Evolutionary conservation across 1,284 basidiomycete genomes (phyloP).

Genomic region (Kwoniella shivajii): DNA sequence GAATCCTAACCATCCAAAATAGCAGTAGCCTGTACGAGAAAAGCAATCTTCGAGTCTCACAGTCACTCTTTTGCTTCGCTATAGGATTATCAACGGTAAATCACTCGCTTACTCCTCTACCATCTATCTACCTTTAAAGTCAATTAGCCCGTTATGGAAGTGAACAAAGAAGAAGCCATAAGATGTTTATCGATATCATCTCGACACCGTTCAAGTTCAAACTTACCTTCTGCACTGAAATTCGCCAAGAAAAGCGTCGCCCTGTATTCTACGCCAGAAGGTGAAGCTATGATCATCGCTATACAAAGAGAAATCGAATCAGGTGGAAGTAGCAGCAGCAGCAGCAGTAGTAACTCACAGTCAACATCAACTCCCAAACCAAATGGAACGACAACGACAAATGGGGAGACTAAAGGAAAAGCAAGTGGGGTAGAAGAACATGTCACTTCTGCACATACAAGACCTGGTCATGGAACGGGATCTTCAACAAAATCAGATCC

Average conservation of each 20-base stretch:
- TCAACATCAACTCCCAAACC: too few species aligned
- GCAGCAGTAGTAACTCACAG: neutral
- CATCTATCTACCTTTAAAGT: neutral
- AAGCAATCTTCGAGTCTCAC: too few species aligned
- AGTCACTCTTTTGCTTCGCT: too few species aligned
- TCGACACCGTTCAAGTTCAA: slow-evolving; percentile 69
- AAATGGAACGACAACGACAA: slow-evolving; percentile 11
- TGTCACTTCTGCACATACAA: slow-evolving; percentile 46
- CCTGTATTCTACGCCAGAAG: slow-evolving; percentile 81
- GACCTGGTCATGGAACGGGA: slow-evolving; percentile 10
- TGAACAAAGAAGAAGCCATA: slow-evolving; percentile 84
- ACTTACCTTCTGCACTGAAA: slow-evolving; percentile 76
- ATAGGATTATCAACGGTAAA: too few species aligned
- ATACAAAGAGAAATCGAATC: slow-evolving; percentile 53
- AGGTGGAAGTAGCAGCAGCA: slow-evolving; percentile 9
- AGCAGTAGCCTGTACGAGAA: too few species aligned
- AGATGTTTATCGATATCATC: slow-evolving; percentile 77
- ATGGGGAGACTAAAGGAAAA: slow-evolving; percentile 29
- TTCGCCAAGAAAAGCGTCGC: slow-evolving; percentile 88
- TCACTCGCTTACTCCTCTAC: neutral
- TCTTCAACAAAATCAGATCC: slow-evolving; percentile 8
- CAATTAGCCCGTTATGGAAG: slow-evolving; percentile 65
- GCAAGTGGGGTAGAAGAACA: slow-evolving; percentile 52
- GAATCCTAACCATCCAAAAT: too few species aligned
- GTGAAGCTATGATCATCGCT: slow-evolving; percentile 56